phyloP scores from a whole-genome alignment of 2,329 filamentous ascomycete genomes.

The Botryosphaeria dothidea region DNA sequence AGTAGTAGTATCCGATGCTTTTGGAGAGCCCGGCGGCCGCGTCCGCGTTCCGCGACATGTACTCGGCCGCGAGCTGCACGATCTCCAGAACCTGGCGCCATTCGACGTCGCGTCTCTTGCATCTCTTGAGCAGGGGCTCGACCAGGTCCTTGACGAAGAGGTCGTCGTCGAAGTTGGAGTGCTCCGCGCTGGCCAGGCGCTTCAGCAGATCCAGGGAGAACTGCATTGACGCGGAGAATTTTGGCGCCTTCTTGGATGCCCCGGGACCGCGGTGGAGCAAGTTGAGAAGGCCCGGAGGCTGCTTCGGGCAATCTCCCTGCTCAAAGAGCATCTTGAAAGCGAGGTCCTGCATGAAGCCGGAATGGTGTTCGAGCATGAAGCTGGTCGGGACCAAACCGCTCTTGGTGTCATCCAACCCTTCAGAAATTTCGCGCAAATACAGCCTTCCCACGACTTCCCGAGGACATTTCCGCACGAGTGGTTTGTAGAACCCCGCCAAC shows the following conservation, averaged over 20 bases:
- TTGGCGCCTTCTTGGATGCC: not conserved
- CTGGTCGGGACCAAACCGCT: not conserved
- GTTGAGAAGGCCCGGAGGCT: accelerated
- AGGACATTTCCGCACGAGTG: not conserved
- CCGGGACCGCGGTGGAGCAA: not conserved
- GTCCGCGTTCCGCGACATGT: not conserved
- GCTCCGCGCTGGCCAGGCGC: not conserved
- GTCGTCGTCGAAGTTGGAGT: not conserved
- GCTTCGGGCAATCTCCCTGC: no score
- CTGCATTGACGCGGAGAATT: not conserved
- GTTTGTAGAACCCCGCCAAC: not conserved
- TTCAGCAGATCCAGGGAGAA: not conserved
- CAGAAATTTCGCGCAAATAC: not conserved
- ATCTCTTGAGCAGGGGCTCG: not conserved
- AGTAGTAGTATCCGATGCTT: no score
- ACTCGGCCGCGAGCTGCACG: not conserved
- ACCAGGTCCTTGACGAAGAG: not conserved
- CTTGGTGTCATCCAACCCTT: not conserved
- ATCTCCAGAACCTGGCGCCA: not conserved
- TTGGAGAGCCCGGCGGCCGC: not conserved
- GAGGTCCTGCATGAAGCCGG: not conserved
- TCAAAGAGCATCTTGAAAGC: not conserved
- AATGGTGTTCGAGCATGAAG: not conserved
- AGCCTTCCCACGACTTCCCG: not conserved
- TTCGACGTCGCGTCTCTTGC: not conserved